Evolutionary conservation across 31 red algal genomes (phyloP), one percentile per base, ranked within the genome.

Genomic region (Odonthalia washingtoniensis): DNA sequence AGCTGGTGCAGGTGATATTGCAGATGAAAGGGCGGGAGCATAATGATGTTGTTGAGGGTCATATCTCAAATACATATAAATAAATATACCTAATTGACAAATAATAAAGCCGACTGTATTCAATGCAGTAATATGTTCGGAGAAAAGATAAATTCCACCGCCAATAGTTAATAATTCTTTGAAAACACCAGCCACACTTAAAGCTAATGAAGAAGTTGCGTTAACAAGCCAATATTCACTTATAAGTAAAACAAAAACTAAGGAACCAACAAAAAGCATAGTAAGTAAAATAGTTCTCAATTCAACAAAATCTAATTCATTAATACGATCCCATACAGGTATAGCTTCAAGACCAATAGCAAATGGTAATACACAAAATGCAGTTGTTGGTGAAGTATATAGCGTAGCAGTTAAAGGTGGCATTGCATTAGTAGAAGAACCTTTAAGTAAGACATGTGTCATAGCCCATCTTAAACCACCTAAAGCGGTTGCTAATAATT

Each of bases 151-250:
- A 24, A 97, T 70, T 5, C 95, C 98, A 17, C 92, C 98, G 30
- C 72, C 72, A 77, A 99, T 99, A 0, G 98, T 99, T 26, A 98
- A 69, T 6, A 95, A 70, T 74, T 99, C 98, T 75, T 99, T 99
- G 67, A 99, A 97, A 21, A 99, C 91, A 5, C 90, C 90, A 2
- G 95, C 95, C n/a, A 99, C 98, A 49, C 95, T 95, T 41, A 99
- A 75, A 3, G 98, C 95, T 40, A 99, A 80, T 12, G 98, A 99
- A 32, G 88, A 92, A 26, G 98, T 99, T 0, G 78, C 88, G 38
- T 89, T 81, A 37, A 99, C 98, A 41, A 99, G 76, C 83, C 93
- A 90, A 83, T 99, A 99, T 65, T 99, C 98, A 74, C 89, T 93
- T 21, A 91, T 67, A 36, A 99, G 89, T 24, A 99, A 77, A 33